Evolutionary conservation across 805 yeast genomes (phyloP).

Genomic region (Wickerhamomyces rabaulensis): DNA sequence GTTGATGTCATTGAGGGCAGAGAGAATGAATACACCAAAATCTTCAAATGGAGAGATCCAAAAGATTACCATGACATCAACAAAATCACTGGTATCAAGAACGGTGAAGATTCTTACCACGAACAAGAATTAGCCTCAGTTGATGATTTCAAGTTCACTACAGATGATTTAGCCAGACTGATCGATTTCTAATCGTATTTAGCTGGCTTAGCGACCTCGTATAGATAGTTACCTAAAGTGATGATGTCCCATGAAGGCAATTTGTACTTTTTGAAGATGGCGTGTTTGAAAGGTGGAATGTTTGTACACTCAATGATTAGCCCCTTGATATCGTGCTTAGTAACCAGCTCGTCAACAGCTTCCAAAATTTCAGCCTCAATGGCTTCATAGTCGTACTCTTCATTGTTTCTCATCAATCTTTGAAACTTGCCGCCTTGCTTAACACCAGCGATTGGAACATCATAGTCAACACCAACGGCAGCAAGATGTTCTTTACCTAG

Average conservation of each 20-base stretch:
- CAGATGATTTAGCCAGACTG: constrained; percentile 5
- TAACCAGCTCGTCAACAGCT: constrained; percentile 20
- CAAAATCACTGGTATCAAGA: constrained; percentile 11
- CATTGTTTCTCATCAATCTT: constrained; percentile 24
- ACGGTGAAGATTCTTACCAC: constrained; percentile 29
- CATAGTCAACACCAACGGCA: constrained; percentile 27
- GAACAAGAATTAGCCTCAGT: constrained; percentile 17
- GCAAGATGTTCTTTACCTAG: constrained; percentile 24
- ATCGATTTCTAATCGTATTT: background rate
- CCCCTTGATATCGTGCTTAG: constrained; percentile 23
- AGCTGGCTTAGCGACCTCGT: constrained; percentile 4
- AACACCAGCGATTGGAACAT: constrained; percentile 21
- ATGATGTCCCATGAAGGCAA: constrained; percentile 29
- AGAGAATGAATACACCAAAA: constrained; percentile 25
- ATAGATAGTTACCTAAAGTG: constrained; percentile 20
- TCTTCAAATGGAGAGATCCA: constrained; percentile 31
- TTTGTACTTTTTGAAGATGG: constrained; percentile 19
- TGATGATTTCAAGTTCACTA: constrained; percentile 15
- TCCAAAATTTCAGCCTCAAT: constrained; percentile 24
- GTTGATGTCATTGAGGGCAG: constrained; percentile 28
- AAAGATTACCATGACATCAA: constrained; percentile 24
- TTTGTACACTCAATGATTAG: constrained; percentile 31
- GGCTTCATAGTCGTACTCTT: constrained; percentile 20
- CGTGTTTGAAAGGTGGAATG: constrained; percentile 29
- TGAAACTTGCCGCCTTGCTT: constrained; percentile 22